Percentiles rank a stretch among this genome's conserved stretches.
Evolutionary conservation across 116 monocot genomes (phyloP).

Genomic region (Trichopus zeylanicus): DNA sequence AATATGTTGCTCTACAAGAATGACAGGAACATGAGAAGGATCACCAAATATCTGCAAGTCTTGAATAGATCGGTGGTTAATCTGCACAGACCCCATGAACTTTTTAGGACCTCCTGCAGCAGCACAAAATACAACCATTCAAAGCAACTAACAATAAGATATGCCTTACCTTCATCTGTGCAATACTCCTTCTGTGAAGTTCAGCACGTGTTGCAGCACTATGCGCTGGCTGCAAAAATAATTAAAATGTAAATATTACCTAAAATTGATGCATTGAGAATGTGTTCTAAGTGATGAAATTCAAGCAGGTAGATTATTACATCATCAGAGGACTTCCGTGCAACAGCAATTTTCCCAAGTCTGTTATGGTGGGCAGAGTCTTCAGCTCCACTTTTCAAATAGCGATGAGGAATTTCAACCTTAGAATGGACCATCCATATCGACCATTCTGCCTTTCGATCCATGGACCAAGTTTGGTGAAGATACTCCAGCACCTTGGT

Average conservation of each 20-base stretch:
- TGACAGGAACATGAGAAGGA: slow-evolving; percentile 71
- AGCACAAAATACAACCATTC: background rate
- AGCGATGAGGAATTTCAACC: slow-evolving; percentile 81
- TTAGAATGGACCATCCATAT: slow-evolving; percentile 96
- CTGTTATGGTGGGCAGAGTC: slow-evolving; percentile 46
- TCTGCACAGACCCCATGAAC: slow-evolving; percentile 40
- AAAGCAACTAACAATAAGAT: background rate
- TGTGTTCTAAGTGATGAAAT: background rate
- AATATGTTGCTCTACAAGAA: slow-evolving; percentile 75
- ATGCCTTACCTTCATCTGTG: slow-evolving; percentile 77
- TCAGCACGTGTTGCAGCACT: slow-evolving; percentile 68
- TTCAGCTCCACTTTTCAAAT: slow-evolving; percentile 60
- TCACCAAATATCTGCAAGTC: slow-evolving; percentile 92
- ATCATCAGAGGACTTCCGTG: slow-evolving; percentile 57
- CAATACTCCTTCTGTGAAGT: slow-evolving; percentile 82
- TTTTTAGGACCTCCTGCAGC: background rate
- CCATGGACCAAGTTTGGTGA: slow-evolving; percentile 49
- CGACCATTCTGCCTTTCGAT: slow-evolving; percentile 92
- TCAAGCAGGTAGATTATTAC: slow-evolving; percentile 26
- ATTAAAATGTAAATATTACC: background rate
- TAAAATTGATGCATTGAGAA: background rate
- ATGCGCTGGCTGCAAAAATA: slow-evolving; percentile 58
- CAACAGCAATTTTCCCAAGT: slow-evolving; percentile 45
- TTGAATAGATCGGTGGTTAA: slow-evolving; percentile 71
- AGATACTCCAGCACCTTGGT: slow-evolving; percentile 69